Percentiles rank a stretch among this genome's conserved stretches.
Evolutionary conservation across 202 grass and related monocot species (phyloP).

Genomic region (Cymbopogon flexuosus): DNA sequence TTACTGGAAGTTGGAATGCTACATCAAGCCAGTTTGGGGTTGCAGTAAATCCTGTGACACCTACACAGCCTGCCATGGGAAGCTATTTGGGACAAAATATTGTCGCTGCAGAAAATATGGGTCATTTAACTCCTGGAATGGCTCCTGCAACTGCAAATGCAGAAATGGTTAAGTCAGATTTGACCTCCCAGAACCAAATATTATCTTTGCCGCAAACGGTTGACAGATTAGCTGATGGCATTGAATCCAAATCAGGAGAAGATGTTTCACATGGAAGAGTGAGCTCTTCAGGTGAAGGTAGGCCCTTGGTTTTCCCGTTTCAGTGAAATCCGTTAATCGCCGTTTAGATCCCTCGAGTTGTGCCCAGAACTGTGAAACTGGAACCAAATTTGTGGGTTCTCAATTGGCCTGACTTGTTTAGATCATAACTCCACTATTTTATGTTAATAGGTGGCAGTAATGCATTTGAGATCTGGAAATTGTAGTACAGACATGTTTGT

Average conservation of each 20-base stretch:
- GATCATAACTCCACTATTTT: not conserved
- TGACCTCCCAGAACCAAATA: slow-evolving; percentile 30
- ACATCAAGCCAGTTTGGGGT: slow-evolving; percentile 38
- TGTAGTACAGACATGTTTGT: not conserved
- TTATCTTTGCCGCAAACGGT: slow-evolving; percentile 23
- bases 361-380: not conserved
- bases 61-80: slow-evolving; percentile 36
- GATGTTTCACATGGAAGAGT: slow-evolving; percentile 44
- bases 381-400: not conserved
- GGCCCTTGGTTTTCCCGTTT: slow-evolving; percentile 4
- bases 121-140: slow-evolving; percentile 31
- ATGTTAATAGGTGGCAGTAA: not conserved
- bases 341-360: not conserved
- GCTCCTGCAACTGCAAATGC: slow-evolving; percentile 22
- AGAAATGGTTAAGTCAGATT: slow-evolving; percentile 29
- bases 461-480: slow-evolving; percentile 21
- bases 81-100: slow-evolving; percentile 36
- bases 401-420: not conserved
- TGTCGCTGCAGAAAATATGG: slow-evolving; percentile 33
- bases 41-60: slow-evolving; percentile 37
- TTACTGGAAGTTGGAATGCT: slow-evolving; percentile 39
- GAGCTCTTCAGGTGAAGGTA: slow-evolving; percentile 61
- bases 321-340: not conserved
- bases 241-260: slow-evolving; percentile 40
- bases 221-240: slow-evolving; percentile 21